Conservation (phyloP, 768 basidiomycete species). For the Sarcodon aspratus region DNA sequence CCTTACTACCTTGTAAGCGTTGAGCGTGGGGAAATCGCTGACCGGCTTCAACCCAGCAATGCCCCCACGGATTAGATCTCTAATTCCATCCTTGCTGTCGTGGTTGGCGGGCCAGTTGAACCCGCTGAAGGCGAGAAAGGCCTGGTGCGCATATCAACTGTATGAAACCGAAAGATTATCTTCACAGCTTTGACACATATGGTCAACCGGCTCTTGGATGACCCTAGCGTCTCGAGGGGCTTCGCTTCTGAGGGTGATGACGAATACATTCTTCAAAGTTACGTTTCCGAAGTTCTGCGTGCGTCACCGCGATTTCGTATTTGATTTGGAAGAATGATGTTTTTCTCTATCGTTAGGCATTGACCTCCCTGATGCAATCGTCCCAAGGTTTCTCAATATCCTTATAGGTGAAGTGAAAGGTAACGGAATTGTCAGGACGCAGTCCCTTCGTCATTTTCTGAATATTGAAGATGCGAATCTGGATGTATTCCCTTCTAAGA, state of each 20-base stretch:
- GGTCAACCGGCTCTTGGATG: neutral
- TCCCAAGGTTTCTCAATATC: too few species aligned
- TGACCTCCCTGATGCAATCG: conserved; percentile 38
- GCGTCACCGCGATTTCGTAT: neutral
- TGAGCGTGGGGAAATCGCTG: conserved; percentile 37
- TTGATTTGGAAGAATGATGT: too few species aligned
- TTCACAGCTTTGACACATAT: conserved; percentile 3
- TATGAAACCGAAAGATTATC: conserved; percentile 6
- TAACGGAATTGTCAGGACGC: conserved; percentile 10
- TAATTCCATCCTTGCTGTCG: conserved; percentile 59
- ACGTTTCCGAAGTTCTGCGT: conserved; percentile 63
- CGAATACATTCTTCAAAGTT: conserved; percentile 40
- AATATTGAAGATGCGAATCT: conserved; percentile 44
- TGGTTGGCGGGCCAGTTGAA: conserved; percentile 59
- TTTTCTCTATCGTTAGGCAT: conserved; percentile 14
- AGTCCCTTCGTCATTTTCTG: conserved; percentile 41
- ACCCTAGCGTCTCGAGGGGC: conserved; percentile 18
- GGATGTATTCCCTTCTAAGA: conserved; percentile 34
- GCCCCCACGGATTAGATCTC: conserved; percentile 49
- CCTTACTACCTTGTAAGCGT: too few species aligned
- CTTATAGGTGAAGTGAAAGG: too few species aligned
- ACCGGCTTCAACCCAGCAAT: conserved; percentile 44
- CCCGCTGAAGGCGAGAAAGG: conserved; percentile 63
- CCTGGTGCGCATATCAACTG: neutral
- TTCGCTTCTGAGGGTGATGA: conserved; percentile 15